Base-by-base conservation (phyloP, 2,329 filamentous ascomycete species). In the Elsinoe australis region DNA sequence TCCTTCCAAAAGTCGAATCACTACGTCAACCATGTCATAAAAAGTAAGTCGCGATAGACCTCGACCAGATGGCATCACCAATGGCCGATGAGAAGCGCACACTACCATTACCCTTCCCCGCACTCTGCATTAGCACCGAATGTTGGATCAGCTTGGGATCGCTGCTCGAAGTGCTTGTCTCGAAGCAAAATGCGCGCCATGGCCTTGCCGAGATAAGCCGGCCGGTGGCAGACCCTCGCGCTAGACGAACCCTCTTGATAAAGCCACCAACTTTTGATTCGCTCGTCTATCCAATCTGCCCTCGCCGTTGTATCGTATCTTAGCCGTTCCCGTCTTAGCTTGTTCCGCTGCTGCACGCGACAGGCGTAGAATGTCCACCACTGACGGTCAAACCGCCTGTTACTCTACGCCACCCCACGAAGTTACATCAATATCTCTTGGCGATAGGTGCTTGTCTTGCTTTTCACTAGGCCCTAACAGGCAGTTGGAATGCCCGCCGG, bases 181-280 rank as follows among this genome's bases (percentile, higher is more conserved):
- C 19, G 39, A 18, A 6, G 18, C 39, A 39, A 19, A 26, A 44
- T 44, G 39, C 39, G 24, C 39, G 39, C 39, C 39, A 44, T 44
- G 31, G 29, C 39, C 39, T 44, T 44, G 39, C 39, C 39, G 39
- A 44, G 39, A 44, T 44, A 44, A 44, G 39, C 39, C 39, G 39
- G 19, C 24, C 24, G n/a, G 2, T 24, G 26, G 24, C 26, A 44
- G 26, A 44, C 39, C 39, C 39, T 44, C 39, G 17, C 39, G 39
- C 26, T 44, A 44, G 39, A 14, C 24, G 39, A 44, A 44, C 39
- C 39, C 39, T 44, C 39, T 26, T 6, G 39, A 44, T 44, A 44
- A 44, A 44, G 39, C 39, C 39, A 44, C 39, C 39, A 44, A 44
- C 39, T 15, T 32, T 6, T 32, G 39, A 44, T 44, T 29, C 21